Evolutionary conservation across 108 stramenopile genomes (phyloP).

Genomic region (Hondaea fermentalgiana): DNA sequence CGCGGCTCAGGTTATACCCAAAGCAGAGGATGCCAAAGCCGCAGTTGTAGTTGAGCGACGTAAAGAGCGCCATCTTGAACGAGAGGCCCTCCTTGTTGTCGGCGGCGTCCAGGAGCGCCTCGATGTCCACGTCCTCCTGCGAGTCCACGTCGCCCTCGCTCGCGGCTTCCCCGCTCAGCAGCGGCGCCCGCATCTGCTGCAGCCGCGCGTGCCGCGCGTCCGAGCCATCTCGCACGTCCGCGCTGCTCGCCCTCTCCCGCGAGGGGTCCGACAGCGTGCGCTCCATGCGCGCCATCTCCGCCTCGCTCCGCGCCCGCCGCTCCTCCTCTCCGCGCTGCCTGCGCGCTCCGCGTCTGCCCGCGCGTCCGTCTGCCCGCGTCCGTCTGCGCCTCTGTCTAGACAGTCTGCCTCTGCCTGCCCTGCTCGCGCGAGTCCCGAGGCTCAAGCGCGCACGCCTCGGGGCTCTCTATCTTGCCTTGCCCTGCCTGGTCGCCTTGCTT

Average conservation of each 20-base stretch:
- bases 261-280: neutral
- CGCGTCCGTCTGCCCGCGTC: too few relatives aligned
- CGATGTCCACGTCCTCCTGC: neutral
- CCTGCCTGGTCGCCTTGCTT: too few relatives aligned
- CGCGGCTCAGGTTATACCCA: neutral
- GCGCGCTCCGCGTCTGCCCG: too few relatives aligned
- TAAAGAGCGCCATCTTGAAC: neutral
- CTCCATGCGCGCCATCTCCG: neutral
- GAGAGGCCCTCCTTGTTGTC: neutral
- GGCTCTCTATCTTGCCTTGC: too few relatives aligned
- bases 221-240: neutral
- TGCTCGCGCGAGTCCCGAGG: too few relatives aligned
- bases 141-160: neutral
- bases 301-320: too few relatives aligned
- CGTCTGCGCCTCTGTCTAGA: too few relatives aligned
- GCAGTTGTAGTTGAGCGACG: conserved; percentile 14
- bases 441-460: too few relatives aligned
- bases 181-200: neutral
- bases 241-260: neutral
- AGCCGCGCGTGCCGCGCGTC: neutral
- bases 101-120: neutral
- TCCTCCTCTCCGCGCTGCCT: too few relatives aligned
- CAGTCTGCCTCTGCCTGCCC: too few relatives aligned
- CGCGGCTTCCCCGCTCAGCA: neutral
- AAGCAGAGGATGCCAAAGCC: conserved; percentile 2